Percentiles rank a stretch among this genome's conserved stretches.
These are phyloP conservation scores for Trichosanthes cucumerina DNA, from an alignment of 306 rosid genomes.

Conservation along the genomic window DNA sequence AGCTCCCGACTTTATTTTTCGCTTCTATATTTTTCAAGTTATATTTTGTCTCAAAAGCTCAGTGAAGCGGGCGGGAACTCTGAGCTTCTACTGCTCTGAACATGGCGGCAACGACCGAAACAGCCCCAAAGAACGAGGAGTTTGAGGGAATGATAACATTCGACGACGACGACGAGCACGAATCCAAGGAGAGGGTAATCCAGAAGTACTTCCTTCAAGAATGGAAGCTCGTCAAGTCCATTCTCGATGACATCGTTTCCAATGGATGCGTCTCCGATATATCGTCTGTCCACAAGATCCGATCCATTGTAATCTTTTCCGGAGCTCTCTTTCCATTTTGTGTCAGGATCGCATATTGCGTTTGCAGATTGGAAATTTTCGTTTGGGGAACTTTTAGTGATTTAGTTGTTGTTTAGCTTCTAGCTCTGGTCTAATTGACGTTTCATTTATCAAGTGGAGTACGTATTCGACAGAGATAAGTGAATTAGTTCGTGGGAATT, in stretches of 20 bases:
- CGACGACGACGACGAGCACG: conserved; percentile 68
- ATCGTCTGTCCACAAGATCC: conserved; percentile 56
- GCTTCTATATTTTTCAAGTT: not conserved
- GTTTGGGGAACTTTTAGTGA: not conserved
- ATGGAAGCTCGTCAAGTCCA: conserved; percentile 73
- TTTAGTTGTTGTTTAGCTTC: not conserved
- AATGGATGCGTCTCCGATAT: conserved; percentile 46
- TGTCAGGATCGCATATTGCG: not conserved
- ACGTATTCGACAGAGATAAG: not conserved
- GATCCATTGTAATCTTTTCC: conserved; percentile 65
- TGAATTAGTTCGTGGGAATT: not conserved
- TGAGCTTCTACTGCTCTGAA: not conserved
- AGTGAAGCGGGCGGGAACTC: conserved; percentile 12
- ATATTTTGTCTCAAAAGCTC: not conserved
- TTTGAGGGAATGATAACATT: conserved; percentile 7
- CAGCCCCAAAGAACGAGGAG: conserved; percentile 17
- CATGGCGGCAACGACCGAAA: conserved; percentile 15
- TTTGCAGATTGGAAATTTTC: not conserved
- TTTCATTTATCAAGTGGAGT: not conserved
- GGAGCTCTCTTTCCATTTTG: not conserved
- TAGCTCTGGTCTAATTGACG: not conserved
- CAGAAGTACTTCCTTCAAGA: conserved; percentile 89
- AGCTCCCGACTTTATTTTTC: not conserved
- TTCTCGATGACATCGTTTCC: conserved; percentile 63
- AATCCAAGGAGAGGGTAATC: conserved; percentile 65